These are phyloP conservation scores for Reutealis trisperma DNA, from an alignment of 345 rosid genomes.

Conservation along the genomic window DNA sequence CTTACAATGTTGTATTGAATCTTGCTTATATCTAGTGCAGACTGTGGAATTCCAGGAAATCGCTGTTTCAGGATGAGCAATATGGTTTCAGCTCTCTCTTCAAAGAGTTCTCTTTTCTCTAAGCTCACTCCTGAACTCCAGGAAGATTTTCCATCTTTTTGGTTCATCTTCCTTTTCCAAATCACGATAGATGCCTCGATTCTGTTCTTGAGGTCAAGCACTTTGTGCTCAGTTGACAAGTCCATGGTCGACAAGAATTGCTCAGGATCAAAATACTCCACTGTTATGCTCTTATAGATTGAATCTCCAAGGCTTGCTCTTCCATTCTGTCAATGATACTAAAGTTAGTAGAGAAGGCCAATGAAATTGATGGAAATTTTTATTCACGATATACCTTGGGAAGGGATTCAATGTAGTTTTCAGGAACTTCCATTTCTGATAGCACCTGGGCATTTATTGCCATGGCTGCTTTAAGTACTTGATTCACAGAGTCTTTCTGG, in stretches of 20 bases:
- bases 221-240: slow-evolving; percentile 78
- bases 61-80: slow-evolving; percentile 73
- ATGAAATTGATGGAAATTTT: too few relatives aligned
- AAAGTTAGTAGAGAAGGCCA: too few relatives aligned
- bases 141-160: slow-evolving; percentile 76
- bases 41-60: slow-evolving; percentile 88
- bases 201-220: slow-evolving; percentile 80
- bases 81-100: slow-evolving; percentile 90
- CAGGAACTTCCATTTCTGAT: slow-evolving; percentile 89
- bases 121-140: slow-evolving; percentile 92
- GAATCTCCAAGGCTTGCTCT: slow-evolving; percentile 91
- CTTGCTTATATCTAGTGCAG: slow-evolving; percentile 85
- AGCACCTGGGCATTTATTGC: slow-evolving; percentile 91
- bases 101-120: slow-evolving; percentile 94
- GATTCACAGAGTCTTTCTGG: slow-evolving; percentile 96
- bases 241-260: slow-evolving; percentile 75
- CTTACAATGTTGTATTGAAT: slow-evolving; percentile 78
- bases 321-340: slow-evolving; percentile 55
- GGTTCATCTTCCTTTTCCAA: slow-evolving; percentile 85
- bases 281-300: slow-evolving; percentile 84
- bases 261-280: slow-evolving; percentile 76
- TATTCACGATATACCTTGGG: slow-evolving; percentile 59
- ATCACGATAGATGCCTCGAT: slow-evolving; percentile 93
- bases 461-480: slow-evolving; percentile 94
- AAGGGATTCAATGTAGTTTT: slow-evolving; percentile 84